These are phyloP conservation scores for Trichoderma citrinoviride DNA, from an alignment of 2,329 filamentous ascomycete species.

Conservation along the genomic window DNA sequence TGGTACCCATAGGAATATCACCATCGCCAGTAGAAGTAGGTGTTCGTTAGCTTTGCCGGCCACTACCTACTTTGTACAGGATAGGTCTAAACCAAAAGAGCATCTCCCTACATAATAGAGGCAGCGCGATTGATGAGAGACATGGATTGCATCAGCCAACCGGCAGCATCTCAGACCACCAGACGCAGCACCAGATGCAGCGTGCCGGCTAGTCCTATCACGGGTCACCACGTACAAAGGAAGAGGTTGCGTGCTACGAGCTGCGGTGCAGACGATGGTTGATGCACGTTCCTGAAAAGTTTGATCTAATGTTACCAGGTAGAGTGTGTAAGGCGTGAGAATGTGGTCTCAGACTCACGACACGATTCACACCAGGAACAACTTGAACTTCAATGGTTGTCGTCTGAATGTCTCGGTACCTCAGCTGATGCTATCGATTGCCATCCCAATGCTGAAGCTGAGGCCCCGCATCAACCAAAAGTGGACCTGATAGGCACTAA, in stretches of 20 bases:
- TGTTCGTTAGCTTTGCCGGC: not conserved
- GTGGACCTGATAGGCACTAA: not conserved
- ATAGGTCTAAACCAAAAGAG: not conserved
- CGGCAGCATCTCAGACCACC: not conserved
- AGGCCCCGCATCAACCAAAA: not conserved
- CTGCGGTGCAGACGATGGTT: not conserved
- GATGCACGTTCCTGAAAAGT: not conserved
- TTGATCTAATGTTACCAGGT: no score
- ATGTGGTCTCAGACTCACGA: no score
- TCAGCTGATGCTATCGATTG: no score
- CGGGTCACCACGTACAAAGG: conserved; percentile 2
- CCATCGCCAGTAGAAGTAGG: not conserved
- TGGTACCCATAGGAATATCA: not conserved
- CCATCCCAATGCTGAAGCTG: not conserved
- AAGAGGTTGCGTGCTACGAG: not conserved
- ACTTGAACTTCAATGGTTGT: no score
- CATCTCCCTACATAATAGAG: not conserved
- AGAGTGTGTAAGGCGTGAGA: no score
- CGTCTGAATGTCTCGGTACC: no score
- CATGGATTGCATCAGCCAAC: not conserved
- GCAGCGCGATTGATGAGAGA: not conserved
- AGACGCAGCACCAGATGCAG: not conserved
- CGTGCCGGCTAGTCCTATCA: conserved; percentile 13
- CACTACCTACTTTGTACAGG: not conserved
- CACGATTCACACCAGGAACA: no score